A percentile compares a stretch with the other conserved stretches of the same genome.
These are phyloP conservation scores for Endocarpon pusillum DNA, from an alignment of 495 filamentous ascomycete genomes.

Conservation along the genomic window DNA sequence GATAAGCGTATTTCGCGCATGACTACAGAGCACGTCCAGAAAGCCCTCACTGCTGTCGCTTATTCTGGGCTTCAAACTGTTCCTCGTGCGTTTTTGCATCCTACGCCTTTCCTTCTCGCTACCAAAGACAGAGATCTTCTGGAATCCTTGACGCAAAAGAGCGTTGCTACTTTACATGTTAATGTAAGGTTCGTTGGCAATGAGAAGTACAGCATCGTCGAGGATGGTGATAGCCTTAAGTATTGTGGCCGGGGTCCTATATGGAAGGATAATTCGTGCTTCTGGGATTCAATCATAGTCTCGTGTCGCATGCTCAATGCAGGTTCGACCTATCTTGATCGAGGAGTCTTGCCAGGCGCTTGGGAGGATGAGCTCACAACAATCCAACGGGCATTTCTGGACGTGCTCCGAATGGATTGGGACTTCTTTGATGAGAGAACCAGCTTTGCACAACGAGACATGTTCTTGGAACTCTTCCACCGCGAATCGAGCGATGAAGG, in stretches of 20 bases:
- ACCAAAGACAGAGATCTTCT: conserved; percentile 10
- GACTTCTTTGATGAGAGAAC: not conserved
- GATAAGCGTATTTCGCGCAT: no score
- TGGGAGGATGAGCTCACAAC: not conserved
- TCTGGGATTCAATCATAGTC: conserved; percentile 19
- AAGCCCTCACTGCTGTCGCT: no score
- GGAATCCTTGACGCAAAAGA: conserved; percentile 8
- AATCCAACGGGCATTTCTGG: not conserved
- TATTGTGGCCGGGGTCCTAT: conserved; percentile 20
- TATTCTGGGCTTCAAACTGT: no score
- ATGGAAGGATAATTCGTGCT: conserved; percentile 10
- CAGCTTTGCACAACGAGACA: not conserved
- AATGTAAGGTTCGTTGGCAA: conserved; percentile 5
- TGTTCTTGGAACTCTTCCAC: not conserved
- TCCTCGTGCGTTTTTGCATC: not conserved
- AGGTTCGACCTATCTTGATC: conserved; percentile 23
- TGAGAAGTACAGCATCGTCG: conserved; percentile 5
- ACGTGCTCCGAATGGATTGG: conserved; percentile 1
- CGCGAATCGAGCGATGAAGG: not conserved
- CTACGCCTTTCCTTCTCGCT: not conserved
- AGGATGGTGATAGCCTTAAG: conserved; percentile 8
- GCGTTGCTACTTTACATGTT: conserved; percentile 7
- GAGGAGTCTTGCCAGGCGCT: not conserved
- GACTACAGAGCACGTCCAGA: no score
- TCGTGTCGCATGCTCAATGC: conserved; percentile 20